phyloP scores from a whole-genome alignment of 805 yeast species.

The Jamesozyma hellenica region DNA sequence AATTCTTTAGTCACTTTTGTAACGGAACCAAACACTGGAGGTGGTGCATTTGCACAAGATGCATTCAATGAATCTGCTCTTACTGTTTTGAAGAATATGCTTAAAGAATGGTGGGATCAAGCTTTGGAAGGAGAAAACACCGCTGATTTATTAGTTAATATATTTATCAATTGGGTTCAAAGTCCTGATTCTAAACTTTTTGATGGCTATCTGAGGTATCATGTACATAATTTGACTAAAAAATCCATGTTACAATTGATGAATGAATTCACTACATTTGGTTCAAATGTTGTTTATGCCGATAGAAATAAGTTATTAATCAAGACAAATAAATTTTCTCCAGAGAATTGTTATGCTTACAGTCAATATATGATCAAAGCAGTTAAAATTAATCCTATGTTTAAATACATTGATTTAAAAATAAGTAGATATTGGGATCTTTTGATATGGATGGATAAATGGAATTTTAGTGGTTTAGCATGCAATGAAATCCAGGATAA shows the following conservation, averaged over 20 bases:
- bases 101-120: conserved; percentile 89
- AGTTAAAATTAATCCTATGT: conserved; percentile 68
- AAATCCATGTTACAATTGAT: conserved; percentile 72
- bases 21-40: conserved; percentile 5
- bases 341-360: conserved; percentile 83
- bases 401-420: conserved; percentile 66
- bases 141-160: conserved; percentile 77
- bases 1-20: conserved; percentile 20
- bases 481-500: conserved; percentile 31
- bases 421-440: conserved; percentile 82
- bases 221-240: conserved; percentile 75
- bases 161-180: conserved; percentile 80
- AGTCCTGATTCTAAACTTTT: conserved; percentile 61
- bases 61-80: conserved; percentile 73
- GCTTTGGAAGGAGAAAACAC: conserved; percentile 57
- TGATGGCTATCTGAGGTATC: conserved; percentile 72
- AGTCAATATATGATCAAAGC: conserved; percentile 76
- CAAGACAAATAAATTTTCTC: conserved; percentile 64
- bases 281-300: conserved; percentile 73
- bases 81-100: conserved; percentile 56
- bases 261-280: conserved; percentile 65
- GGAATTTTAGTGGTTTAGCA: conserved; percentile 70
- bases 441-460: conserved; percentile 90
- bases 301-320: conserved; percentile 64
- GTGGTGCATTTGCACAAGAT: conserved; percentile 54